Conservation (phyloP, 768 basidiomycete species). For the Suillus luteus region DNA sequence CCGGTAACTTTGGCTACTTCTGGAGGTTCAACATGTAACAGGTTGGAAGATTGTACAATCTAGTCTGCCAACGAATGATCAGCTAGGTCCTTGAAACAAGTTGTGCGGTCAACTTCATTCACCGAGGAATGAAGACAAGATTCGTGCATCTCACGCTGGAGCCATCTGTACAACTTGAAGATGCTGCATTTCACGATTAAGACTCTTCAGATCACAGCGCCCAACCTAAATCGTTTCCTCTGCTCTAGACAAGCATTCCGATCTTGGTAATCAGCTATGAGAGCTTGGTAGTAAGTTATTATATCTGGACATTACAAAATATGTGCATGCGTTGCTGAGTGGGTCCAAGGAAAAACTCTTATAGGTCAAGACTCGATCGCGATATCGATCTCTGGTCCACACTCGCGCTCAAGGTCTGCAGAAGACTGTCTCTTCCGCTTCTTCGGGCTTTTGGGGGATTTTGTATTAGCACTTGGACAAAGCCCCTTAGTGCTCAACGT, state of each 20-base stretch:
- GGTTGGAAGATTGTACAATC: not conserved
- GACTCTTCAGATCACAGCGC: not conserved
- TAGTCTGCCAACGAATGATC: not conserved
- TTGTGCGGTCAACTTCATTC: not conserved
- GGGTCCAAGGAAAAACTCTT: not conserved
- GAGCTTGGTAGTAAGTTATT: not conserved
- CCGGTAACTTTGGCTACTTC: not conserved
- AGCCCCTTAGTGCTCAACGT: conserved; percentile 53
- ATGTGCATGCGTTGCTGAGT: not conserved
- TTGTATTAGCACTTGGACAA: conserved; percentile 66
- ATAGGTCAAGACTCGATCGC: conserved; percentile 30
- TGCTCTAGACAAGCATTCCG: not conserved
- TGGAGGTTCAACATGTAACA: not conserved
- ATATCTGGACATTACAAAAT: not conserved
- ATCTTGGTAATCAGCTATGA: not conserved
- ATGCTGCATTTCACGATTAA: not conserved
- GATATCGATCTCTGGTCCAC: conserved; percentile 43
- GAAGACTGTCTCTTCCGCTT: conserved; percentile 13
- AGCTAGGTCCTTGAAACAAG: not conserved
- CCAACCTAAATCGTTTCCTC: not conserved
- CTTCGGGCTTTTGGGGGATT: conserved; percentile 20
- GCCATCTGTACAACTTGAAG: not conserved
- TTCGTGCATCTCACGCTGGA: not conserved
- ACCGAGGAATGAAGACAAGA: not conserved
- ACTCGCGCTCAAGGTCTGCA: conserved; percentile 5